Base-by-base conservation (phyloP, 345 rosid species). In the Populus tremula region DNA sequence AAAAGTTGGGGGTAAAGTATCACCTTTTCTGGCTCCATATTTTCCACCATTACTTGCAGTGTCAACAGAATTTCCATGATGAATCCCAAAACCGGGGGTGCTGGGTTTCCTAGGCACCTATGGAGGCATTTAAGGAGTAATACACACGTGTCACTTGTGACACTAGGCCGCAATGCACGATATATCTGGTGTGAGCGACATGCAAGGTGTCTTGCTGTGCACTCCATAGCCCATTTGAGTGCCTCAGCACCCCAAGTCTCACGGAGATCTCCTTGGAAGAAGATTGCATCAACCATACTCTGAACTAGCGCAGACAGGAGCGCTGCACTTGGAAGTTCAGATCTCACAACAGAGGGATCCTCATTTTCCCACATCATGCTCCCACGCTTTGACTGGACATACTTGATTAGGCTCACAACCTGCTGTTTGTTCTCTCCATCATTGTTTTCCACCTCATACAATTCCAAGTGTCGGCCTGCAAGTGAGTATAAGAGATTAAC, bases 351-450 rank as follows among this genome's bases (percentile, higher is more conserved):
- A 0, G 98, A 82, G 76, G 97, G 94, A 80, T 96, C 98, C 89
- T 96, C 99, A 70, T 93, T 96, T 86, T 92, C 98, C 99, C 99
- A 96, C 99, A 96, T 96, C 99, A 96, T 96, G 89, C 93, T 92
- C 73, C 99, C 99, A 64, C 98, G 91, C 88, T 96, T 96, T 79
- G 99, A 96, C 78, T 93, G 99, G 70, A 96, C 99, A 63, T 96
- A 93, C 88, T 96, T 93, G 82, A 96, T 96, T 83, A 96, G 85
- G 85, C 97, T 93, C 74, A 91, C 93, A 73, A 96, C 99, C 86
- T 92, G 97, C 85, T 93, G 99, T 81, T 92, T 93, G 85, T 96
- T 93, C 86, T 96, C 99, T 72, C 98, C 97, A 70, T 93, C 99
- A 73, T 86, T 89, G 84, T 86, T 96, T 84, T 96, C 99, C 75